Base-by-base conservation (phyloP, 345 rosid genomes). In the Eucalyptus globulus region DNA sequence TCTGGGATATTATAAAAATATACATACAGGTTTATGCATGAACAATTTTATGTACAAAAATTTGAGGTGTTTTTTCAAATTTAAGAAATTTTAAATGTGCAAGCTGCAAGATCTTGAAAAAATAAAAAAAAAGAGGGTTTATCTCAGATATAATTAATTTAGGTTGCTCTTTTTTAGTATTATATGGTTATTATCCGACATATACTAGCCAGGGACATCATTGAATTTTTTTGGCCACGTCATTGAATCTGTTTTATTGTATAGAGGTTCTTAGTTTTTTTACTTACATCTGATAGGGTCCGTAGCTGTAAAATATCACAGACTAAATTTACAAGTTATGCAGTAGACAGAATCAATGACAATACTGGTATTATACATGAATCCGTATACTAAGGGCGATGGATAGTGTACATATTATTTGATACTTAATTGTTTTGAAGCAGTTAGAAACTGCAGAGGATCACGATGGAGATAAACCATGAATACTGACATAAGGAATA, bases 351-450 rank as follows among this genome's bases (percentile, higher is more conserved):
- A 65, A 8, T 65, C 21, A n/a, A 65, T n/a, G 6, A 65, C 37
- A 14, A 65, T 65, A n/a, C 19, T 11, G 10, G 37, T 29, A 29
- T 14, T 14, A 65, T 29, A 14, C 19, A 65, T 4, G 72, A 65
- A 65, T 9, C 17, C 4, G 17, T 65, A 13, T n/a, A 29, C 0
- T 29, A n/a, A 7, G 19, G 37, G 0, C 72, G 19, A 65, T 8
- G 3, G 72, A n/a, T 37, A 37, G 40, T 37, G 40, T 37, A 37
- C 40, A 37, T 37, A 37, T 37, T 37, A 37, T 37, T 37, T 37
- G 40, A 37, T 29, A 14, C 34, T 65, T 8, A 21, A 65, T 65
- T n/a, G 10, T n/a, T 65, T 4, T 14, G 17, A 29, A 62, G 34
- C 16, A 29, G 19, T 62, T 29, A 4, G 34, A 29, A 62, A 62